Conservation (phyloP, 2,329 filamentous ascomycete species). For the Aspergillus carbonarius region DNA sequence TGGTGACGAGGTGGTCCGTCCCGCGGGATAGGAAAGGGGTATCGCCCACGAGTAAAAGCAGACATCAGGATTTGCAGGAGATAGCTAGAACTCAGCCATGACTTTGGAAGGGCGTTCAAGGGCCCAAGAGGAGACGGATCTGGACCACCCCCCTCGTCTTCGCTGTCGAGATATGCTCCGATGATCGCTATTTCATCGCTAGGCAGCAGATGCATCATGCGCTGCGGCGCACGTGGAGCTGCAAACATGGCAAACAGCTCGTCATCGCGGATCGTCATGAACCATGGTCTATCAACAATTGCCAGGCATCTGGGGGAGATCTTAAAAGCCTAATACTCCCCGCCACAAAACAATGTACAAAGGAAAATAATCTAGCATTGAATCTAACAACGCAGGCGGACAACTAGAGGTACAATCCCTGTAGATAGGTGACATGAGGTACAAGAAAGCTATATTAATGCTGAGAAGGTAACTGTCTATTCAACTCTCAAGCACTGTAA, state of each 20-base stretch:
- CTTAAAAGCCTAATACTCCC: not conserved
- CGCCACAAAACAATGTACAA: slow-evolving; percentile 7
- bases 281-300: not conserved
- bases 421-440: slow-evolving; percentile 31
- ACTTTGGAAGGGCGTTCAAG: not conserved
- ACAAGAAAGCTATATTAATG: slow-evolving; percentile 32
- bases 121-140: not conserved
- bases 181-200: not conserved
- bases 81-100: slow-evolving; percentile 6
- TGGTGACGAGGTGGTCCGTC: slow-evolving; percentile 21
- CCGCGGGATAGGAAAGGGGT: slow-evolving; percentile 21
- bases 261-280: too few relatives aligned
- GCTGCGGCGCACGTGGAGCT: slow-evolving; percentile 11
- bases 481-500: slow-evolving; percentile 84
- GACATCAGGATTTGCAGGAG: slow-evolving; percentile 21
- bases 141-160: slow-evolving; percentile 3
- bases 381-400: slow-evolving; percentile 36
- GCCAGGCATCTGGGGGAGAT: not conserved
- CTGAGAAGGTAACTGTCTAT: slow-evolving; percentile 43
- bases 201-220: slow-evolving; percentile 11
- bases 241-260: slow-evolving; percentile 26
- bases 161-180: not conserved
- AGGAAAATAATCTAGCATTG: slow-evolving; percentile 38
- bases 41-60: slow-evolving; percentile 15
- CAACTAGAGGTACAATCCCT: slow-evolving; percentile 43